phyloP scores from a whole-genome alignment of 2,329 filamentous ascomycete genomes.

The Trichoderma sp. region DNA sequence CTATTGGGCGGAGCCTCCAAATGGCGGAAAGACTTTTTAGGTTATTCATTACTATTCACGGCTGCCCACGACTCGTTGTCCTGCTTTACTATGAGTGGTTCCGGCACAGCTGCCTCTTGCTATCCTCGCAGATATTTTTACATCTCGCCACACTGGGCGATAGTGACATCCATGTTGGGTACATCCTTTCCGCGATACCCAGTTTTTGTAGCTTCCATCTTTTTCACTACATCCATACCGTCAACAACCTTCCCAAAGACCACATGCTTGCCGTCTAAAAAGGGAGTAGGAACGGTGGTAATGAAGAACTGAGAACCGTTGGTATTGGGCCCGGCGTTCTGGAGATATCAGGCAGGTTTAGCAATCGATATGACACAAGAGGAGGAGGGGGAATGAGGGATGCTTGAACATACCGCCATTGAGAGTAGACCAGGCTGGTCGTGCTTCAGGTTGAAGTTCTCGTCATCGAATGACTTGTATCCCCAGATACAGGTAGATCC shows the following conservation, averaged over 20 bases:
- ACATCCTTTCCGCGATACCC: conserved; percentile 70
- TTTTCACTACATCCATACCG: conserved; percentile 85
- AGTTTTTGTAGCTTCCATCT: conserved; percentile 89
- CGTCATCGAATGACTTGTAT: conserved; percentile 78
- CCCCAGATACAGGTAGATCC: conserved; percentile 88
- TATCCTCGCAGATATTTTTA: conserved; percentile 36
- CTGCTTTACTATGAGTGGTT: neutral
- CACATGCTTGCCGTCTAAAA: conserved; percentile 89
- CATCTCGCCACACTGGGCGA: conserved; percentile 93
- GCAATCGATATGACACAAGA: neutral
- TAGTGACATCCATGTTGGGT: conserved; percentile 78
- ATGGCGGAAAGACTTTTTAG: neutral
- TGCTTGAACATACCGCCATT: conserved; percentile 71
- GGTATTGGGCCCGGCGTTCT: conserved; percentile 88
- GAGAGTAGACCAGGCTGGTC: conserved; percentile 76
- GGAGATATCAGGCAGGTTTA: neutral
- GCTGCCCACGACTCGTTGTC: neutral
- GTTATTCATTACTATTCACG: neutral
- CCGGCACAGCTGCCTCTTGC: neutral
- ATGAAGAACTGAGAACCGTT: conserved; percentile 99
- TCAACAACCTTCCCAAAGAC: conserved; percentile 90
- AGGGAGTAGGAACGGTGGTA: conserved; percentile 81
- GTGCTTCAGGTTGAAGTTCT: conserved; percentile 82
- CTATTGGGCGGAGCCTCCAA: neutral
- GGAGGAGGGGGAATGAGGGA: neutral